Evolutionary conservation across 148 eudicot genomes (phyloP), one percentile per base, ranked within the genome.

Genomic region (Cornus controversa): DNA sequence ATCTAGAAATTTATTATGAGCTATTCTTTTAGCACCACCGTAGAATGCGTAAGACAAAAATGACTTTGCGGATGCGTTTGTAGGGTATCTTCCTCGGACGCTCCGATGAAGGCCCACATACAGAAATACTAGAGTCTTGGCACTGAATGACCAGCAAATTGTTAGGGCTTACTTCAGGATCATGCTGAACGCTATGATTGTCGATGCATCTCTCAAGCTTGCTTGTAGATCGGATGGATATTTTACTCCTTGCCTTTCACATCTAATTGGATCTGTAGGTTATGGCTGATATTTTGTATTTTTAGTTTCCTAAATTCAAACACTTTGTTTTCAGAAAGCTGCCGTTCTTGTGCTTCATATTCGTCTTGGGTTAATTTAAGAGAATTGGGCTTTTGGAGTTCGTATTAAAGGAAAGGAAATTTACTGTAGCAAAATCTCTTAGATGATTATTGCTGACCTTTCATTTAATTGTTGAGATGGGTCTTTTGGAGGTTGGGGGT

Each of bases 1-100:
- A 69, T 69, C 71, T 69, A 69, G 53, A 47, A 40, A 40, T 40
- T 9, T 40, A 69, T 20, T 60, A 60, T 2, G 20, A 60, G 64
- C 64, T 60, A 60, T 18, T 60, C 25, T 36, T 69, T 34, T 37
- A 22, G 47, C 16, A 26, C 71, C 11, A 69, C 45, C 45, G 45
- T 40, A 40, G 45, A 20, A 6, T 3, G 20, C 25, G 37, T 69
- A 69, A 67, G 50, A 34, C 71, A 6, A 69, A 69, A 69, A 5
- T 18, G 71, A 25, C 24, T 13, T 69, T 10, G 23, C 47, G 71
- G 47, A 69, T 22, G 50, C 50, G 64, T 60, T 50, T 50, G 57
- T 50, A 50, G 57, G 70, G 70, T 20, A 67, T 28, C 70, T 67
- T 67, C 42, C 40, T 28, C 40, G 9, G 71, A 60, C 64, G 23